Evolutionary conservation across 23 red algal genomes (phyloP).

Genomic region (Gracilaria domingensis): DNA sequence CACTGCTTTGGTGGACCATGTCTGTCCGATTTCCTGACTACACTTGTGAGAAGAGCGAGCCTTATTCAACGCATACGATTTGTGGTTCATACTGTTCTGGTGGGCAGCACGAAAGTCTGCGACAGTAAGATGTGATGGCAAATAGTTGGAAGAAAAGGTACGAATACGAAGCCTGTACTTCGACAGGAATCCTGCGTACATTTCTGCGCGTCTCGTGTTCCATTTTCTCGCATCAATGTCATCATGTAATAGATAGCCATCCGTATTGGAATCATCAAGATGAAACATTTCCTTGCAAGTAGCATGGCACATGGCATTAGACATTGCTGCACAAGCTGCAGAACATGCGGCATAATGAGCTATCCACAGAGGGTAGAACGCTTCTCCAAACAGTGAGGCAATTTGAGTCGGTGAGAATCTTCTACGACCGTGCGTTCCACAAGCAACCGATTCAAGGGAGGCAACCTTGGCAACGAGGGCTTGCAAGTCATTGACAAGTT

Average conservation of each 20-base stretch:
- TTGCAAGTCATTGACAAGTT: constrained; percentile 47
- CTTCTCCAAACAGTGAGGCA: constrained; percentile 55
- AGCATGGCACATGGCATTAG: constrained; percentile 43
- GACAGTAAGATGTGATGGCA: background rate
- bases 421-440: background rate
- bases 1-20: background rate
- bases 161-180: constrained; percentile 44
- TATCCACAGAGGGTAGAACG: constrained; percentile 52
- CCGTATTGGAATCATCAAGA: background rate
- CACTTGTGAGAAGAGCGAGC: background rate
- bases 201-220: constrained; percentile 52
- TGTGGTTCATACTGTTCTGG: background rate
- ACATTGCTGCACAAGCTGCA: constrained; percentile 46
- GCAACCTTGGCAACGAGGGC: constrained; percentile 53
- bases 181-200: constrained; percentile 67
- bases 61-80: background rate
- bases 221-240: constrained; percentile 47
- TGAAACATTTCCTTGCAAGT: constrained; percentile 47
- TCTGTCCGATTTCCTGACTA: background rate
- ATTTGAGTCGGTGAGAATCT: constrained; percentile 13
- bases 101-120: constrained; percentile 10
- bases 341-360: constrained; percentile 58
- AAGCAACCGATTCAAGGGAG: constrained; percentile 47
- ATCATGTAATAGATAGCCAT: constrained; percentile 1
- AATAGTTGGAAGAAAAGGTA: background rate